Percentiles rank a stretch among this genome's conserved stretches.
Evolutionary conservation across 2,329 filamentous ascomycete species (phyloP).

Genomic region (Phaeosphaeriaceae sp.): DNA sequence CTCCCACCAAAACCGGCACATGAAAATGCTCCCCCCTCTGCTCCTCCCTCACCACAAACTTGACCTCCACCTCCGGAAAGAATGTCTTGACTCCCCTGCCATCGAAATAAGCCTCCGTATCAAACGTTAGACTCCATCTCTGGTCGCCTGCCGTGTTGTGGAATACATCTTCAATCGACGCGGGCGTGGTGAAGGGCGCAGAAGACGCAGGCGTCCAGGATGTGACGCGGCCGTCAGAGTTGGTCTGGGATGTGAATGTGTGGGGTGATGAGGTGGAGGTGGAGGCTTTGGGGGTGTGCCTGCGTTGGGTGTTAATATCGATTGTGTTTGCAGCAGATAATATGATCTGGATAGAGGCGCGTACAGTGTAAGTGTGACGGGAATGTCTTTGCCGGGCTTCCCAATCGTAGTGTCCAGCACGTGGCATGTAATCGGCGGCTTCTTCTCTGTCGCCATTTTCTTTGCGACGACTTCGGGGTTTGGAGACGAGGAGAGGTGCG

Average conservation of each 20-base stretch:
- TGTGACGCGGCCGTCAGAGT: constrained; percentile 77
- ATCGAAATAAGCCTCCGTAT: constrained; percentile 75
- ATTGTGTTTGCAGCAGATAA: too few relatives aligned
- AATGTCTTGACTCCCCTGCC: constrained; percentile 61
- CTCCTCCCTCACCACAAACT: constrained; percentile 57
- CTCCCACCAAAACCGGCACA: constrained; percentile 77
- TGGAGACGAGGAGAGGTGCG: constrained; percentile 19
- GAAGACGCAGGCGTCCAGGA: constrained; percentile 68
- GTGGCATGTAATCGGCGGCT: constrained; percentile 79
- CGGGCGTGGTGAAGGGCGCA: constrained; percentile 48
- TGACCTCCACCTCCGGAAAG: constrained; percentile 64
- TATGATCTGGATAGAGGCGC: too few relatives aligned
- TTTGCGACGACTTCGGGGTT: constrained; percentile 10
- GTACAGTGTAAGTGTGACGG: constrained; percentile 66
- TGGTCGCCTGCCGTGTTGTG: constrained; percentile 51
- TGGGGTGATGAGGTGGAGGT: constrained; percentile 51
- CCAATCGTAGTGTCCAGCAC: constrained; percentile 83
- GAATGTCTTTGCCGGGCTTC: constrained; percentile 70
- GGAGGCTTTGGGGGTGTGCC: constrained; percentile 30
- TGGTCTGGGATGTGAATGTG: constrained; percentile 71
- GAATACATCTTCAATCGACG: constrained; percentile 44
- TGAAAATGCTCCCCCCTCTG: constrained; percentile 72
- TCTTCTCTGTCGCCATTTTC: constrained; percentile 28
- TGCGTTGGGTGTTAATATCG: not conserved
- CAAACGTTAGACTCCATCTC: constrained; percentile 74